Conservation (phyloP, 164 flowering plant species). For the Dillenia turbinata region DNA sequence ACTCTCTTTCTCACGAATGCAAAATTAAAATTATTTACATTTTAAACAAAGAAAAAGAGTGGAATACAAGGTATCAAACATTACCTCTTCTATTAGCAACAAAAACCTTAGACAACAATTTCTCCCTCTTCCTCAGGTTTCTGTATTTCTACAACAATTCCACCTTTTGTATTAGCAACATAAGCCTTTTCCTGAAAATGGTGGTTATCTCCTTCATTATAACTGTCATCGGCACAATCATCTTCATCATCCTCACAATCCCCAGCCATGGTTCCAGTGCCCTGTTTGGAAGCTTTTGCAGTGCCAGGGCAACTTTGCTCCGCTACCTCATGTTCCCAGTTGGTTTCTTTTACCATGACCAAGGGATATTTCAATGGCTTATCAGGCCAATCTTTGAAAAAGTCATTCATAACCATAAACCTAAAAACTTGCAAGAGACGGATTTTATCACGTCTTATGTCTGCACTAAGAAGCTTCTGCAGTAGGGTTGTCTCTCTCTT, state of each 20-base stretch:
- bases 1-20: too few species aligned
- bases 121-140: slow-evolving; percentile 60
- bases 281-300: neutral
- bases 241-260: slow-evolving; percentile 2
- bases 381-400: slow-evolving; percentile 63
- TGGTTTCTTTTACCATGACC: slow-evolving; percentile 40
- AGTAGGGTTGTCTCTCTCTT: slow-evolving; percentile 56
- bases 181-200: slow-evolving; percentile 5
- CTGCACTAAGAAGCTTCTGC: slow-evolving; percentile 75
- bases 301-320: slow-evolving; percentile 7
- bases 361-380: slow-evolving; percentile 54
- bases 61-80: too few species aligned
- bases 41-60: too few species aligned
- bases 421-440: slow-evolving; percentile 73
- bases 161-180: slow-evolving; percentile 1
- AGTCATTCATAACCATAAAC: slow-evolving; percentile 70
- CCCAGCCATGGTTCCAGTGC: slow-evolving; percentile 2
- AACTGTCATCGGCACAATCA: neutral
- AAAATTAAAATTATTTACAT: too few species aligned
- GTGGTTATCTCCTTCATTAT: slow-evolving; percentile 3
- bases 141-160: slow-evolving; percentile 1
- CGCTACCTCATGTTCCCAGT: slow-evolving; percentile 1
- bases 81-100: too few species aligned
- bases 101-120: slow-evolving; percentile 38
- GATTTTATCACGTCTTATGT: slow-evolving; percentile 59